phyloP scores from a whole-genome alignment of 352 stramenopile species.

The Phytophthora colocasiae region DNA sequence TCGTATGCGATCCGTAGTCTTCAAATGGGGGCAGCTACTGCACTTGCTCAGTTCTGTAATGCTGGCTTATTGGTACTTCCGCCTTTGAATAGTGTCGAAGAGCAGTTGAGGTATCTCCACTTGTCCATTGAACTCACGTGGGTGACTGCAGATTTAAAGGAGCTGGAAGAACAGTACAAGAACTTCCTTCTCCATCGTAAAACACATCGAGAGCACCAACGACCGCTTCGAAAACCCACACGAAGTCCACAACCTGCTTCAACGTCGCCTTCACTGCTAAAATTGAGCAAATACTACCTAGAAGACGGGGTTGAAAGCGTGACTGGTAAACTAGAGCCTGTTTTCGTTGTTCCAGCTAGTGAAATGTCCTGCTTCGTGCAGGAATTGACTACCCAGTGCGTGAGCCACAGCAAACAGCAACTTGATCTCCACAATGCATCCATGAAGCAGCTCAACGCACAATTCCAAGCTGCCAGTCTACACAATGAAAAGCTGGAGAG shows the following conservation, averaged over 20 bases:
- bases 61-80: constrained; percentile 22
- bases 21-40: constrained; percentile 21
- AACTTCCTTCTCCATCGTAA: constrained; percentile 48
- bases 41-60: constrained; percentile 25
- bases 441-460: constrained; percentile 21
- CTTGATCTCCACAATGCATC: constrained; percentile 18
- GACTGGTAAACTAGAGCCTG: background rate
- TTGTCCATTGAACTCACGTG: constrained; percentile 52
- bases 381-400: constrained; percentile 10
- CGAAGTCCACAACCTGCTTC: background rate
- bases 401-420: constrained; percentile 30
- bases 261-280: constrained; percentile 12
- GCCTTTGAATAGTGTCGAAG: constrained; percentile 5
- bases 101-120: constrained; percentile 44
- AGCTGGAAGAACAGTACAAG: constrained; percentile 55
- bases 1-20: constrained; percentile 32
- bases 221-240: constrained; percentile 1
- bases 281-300: constrained; percentile 26
- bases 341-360: constrained; percentile 26
- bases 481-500: constrained; percentile 21
- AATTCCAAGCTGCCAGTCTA: constrained; percentile 9
- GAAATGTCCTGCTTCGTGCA: constrained; percentile 34
- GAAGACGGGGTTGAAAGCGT: background rate
- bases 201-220: constrained; percentile 35
- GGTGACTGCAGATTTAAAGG: constrained; percentile 48